Evolutionary conservation across 805 yeast genomes (phyloP).

Genomic region (Wickerhamomyces strasburgensis): DNA sequence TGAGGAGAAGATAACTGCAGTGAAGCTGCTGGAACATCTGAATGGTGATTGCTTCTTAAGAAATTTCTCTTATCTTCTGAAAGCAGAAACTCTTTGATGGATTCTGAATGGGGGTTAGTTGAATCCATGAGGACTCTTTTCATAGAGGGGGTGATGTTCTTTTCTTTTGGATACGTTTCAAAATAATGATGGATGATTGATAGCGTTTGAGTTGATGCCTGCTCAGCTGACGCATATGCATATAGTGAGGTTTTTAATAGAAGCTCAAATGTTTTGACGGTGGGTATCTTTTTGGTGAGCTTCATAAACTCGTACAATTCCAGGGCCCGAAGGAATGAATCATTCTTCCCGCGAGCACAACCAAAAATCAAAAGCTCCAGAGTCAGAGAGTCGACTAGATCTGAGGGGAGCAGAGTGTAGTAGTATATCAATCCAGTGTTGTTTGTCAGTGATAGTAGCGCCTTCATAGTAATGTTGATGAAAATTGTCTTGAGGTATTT

Average conservation of each 20-base stretch:
- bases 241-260: too few relatives aligned
- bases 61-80: background rate
- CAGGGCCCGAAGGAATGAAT: slow-evolving; percentile 6
- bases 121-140: background rate
- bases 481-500: slow-evolving; percentile 5
- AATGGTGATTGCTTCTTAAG: background rate
- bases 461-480: slow-evolving; percentile 9
- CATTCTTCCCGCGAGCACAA: slow-evolving; percentile 14
- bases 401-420: slow-evolving; percentile 9
- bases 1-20: background rate
- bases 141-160: background rate
- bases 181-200: too few relatives aligned
- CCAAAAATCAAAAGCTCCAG: slow-evolving; percentile 13
- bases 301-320: slow-evolving; percentile 11
- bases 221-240: too few relatives aligned
- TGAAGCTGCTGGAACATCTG: background rate
- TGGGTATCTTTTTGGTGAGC: too few relatives aligned
- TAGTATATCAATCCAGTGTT: slow-evolving; percentile 17
- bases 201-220: too few relatives aligned
- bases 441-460: slow-evolving; percentile 12
- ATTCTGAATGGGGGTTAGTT: background rate
- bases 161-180: too few relatives aligned
- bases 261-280: too few relatives aligned
- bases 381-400: slow-evolving; percentile 1
- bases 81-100: background rate